A percentile compares a stretch with the other conserved stretches of the same genome.
Evolutionary conservation across 768 basidiomycete species (phyloP).

Genomic region (Strobilomyces dryophilus): DNA sequence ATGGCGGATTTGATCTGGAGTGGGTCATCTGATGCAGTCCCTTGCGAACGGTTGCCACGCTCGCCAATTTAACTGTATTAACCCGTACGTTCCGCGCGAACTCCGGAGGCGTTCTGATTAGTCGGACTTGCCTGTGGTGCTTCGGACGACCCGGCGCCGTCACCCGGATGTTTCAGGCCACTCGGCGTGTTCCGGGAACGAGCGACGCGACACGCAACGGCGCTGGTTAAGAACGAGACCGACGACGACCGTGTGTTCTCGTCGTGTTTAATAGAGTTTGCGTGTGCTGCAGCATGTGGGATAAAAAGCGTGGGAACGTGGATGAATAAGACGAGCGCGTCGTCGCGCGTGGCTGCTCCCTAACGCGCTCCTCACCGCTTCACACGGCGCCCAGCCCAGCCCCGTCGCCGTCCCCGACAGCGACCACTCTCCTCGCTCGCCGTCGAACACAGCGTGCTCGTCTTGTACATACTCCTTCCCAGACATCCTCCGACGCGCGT

Average conservation of each 20-base stretch:
- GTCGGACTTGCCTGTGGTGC: constrained; percentile 22
- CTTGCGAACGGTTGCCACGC: constrained; percentile 12
- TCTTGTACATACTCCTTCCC: constrained; percentile 12
- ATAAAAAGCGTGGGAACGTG: constrained; percentile 29
- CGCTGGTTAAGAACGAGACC: constrained; percentile 5
- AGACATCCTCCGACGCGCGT: constrained; percentile 25
- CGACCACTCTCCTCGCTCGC: constrained; percentile 20
- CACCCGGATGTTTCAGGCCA: constrained; percentile 13
- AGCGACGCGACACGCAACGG: not conserved
- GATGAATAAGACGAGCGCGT: constrained; percentile 38
- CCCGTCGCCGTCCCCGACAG: constrained; percentile 29
- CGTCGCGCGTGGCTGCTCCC: constrained; percentile 34
- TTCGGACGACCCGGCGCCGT: constrained; percentile 12
- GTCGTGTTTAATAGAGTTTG: constrained; percentile 15
- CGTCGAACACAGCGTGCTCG: constrained; percentile 7
- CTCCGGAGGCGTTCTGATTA: constrained; percentile 20
- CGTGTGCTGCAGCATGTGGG: no score
- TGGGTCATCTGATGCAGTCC: constrained; percentile 18
- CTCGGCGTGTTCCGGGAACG: constrained; percentile 1
- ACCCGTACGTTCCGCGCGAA: constrained; percentile 26
- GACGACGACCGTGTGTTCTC: constrained; percentile 7
- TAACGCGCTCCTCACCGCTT: constrained; percentile 36
- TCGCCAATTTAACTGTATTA: constrained; percentile 8
- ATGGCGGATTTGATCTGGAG: constrained; percentile 22
- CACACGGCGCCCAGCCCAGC: constrained; percentile 37